Evolutionary conservation across 495 filamentous ascomycete species (phyloP).

Genomic region (Alectoria sarmentosa): DNA sequence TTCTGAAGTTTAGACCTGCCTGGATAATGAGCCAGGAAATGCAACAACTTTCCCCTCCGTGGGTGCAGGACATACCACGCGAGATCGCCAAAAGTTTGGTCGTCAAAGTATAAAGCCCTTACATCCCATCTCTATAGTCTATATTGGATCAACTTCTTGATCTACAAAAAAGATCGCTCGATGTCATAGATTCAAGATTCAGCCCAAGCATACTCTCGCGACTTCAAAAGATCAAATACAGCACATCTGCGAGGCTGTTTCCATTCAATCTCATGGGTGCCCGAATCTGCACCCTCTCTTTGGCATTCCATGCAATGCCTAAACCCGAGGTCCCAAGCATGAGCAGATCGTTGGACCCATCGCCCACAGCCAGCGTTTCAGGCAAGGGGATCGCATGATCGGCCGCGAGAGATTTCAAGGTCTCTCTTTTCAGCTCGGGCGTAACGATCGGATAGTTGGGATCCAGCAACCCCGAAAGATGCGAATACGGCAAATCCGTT

Average conservation of each 20-base stretch:
- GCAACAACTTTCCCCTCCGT: not conserved
- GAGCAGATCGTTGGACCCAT: conserved; percentile 89
- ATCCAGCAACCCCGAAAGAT: conserved; percentile 69
- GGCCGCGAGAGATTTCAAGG: conserved; percentile 69
- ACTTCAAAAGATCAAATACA: conserved; percentile 52
- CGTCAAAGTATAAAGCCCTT: not conserved
- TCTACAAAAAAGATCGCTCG: not conserved
- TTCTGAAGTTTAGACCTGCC: not conserved
- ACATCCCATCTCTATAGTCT: not conserved
- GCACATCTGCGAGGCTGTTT: conserved; percentile 67
- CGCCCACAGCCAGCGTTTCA: conserved; percentile 82
- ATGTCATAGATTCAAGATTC: not conserved
- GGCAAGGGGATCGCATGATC: conserved; percentile 62
- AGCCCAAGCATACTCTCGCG: not conserved
- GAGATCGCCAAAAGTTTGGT: not conserved
- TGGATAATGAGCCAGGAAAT: not conserved
- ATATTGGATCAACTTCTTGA: not conserved
- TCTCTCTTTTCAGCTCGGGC: conserved; percentile 66
- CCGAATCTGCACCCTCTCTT: conserved; percentile 81
- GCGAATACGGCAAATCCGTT: conserved; percentile 21
- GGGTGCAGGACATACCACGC: not conserved
- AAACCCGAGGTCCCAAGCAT: conserved; percentile 89
- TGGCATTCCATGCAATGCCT: conserved; percentile 91
- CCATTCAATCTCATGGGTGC: conserved; percentile 79
- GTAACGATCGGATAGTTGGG: conserved; percentile 68